Evolutionary conservation across 352 stramenopile genomes (phyloP), one percentile per base, ranked within the genome.

Genomic region (Pythium angustatum): DNA sequence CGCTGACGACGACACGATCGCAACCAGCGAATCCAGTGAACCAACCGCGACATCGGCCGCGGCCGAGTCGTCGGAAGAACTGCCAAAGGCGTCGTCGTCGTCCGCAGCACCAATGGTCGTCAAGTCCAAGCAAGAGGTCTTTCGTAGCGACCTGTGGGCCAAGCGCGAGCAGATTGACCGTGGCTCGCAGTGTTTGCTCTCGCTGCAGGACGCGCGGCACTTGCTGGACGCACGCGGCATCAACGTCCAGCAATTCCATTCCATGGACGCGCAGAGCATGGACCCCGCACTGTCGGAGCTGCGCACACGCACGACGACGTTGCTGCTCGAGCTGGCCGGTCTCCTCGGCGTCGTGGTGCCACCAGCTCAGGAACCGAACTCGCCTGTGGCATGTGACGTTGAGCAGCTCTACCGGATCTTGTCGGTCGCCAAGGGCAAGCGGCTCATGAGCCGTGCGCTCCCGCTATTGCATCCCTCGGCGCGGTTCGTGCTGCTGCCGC

Each of bases 211-310:
- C 22, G 87, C 85, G 5, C 87, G 87, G 34, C 87, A 94, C 47
- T 66, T 95, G 34, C 64, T 95, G 26, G 87, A 95, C 49, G 87
- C 87, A 9, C 84, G 87, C 22, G 81, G 84, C 22, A 84, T 95
- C 33, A 93, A 94, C 48, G 87, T 94, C 27, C 84, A 93, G 69
- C 80, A 93, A 51, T 95, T 95, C 63, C 87, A 95, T 62, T 87
- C 83, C 30, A 83, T 94, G 75, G 75, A 87, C 63, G 72, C 77
- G 12, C 41, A 72, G 31, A 75, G 87, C 44, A 91, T 95, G 62
- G 87, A 93, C 47, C 79, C 83, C 1, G 75, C 85, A 33, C 77
- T 95, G 2, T 72, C 81, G 1, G 74, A 89, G 49, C 60, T 95
- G 51, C 87, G 87, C 33, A 71, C 69, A 17, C 77, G 79, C 26